Percentiles rank a stretch among this genome's conserved stretches.
Conservation (phyloP, 2,329 filamentous ascomycete genomes). For the Penicillium sp. region DNA sequence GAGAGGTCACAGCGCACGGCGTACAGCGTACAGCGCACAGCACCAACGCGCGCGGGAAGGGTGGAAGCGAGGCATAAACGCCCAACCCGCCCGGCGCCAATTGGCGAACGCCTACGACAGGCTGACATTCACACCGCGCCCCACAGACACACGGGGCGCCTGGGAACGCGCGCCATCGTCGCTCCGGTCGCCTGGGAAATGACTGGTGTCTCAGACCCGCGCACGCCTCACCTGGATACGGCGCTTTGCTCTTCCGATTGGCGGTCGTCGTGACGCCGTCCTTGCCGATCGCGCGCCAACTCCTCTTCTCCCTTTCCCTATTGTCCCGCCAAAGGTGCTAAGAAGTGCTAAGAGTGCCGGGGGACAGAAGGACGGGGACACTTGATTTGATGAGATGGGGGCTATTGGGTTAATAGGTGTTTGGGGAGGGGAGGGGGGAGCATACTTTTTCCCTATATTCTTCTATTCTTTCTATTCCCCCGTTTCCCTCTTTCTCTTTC, state of each 20-base stretch:
- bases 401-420: neutral
- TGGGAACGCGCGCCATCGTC: slow-evolving; percentile 28
- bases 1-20: neutral
- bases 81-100: slow-evolving; percentile 13
- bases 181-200: slow-evolving; percentile 19
- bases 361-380: neutral
- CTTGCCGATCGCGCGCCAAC: slow-evolving; percentile 41
- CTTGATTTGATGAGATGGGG: neutral
- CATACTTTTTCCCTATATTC: neutral
- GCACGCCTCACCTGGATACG: slow-evolving; percentile 19
- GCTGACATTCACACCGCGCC: neutral
- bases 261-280: slow-evolving; percentile 26
- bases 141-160: slow-evolving; percentile 27
- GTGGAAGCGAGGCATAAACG: slow-evolving; percentile 22
- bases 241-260: slow-evolving; percentile 24
- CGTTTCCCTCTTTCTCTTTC: slow-evolving; percentile 4
- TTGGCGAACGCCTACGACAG: slow-evolving; percentile 1
- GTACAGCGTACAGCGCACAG: neutral
- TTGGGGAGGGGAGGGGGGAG: neutral
- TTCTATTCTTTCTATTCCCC: slow-evolving; percentile 6
- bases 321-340: neutral
- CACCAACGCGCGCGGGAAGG: neutral
- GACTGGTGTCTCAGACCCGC: slow-evolving; percentile 28
- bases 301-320: slow-evolving; percentile 7
- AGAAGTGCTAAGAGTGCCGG: neutral